Evolutionary conservation across 352 stramenopile genomes (phyloP).

Genomic region (Globisporangium canariense): DNA sequence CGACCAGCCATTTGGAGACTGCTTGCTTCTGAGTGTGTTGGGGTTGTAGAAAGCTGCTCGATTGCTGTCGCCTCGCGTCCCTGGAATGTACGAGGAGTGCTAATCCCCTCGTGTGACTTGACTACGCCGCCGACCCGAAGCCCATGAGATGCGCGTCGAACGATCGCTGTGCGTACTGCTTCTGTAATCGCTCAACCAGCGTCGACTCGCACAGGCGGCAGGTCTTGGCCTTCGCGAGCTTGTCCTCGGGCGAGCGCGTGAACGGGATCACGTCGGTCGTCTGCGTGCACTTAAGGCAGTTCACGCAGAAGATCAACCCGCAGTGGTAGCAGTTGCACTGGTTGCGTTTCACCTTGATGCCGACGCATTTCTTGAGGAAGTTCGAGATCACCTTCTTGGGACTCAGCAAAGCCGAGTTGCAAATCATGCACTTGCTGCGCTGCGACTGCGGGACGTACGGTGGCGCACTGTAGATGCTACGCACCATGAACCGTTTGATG

Average conservation of each 20-base stretch:
- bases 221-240: constrained; percentile 49
- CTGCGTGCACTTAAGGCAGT: constrained; percentile 54
- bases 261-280: constrained; percentile 53
- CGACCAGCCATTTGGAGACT: too few species aligned
- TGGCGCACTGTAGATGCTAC: constrained; percentile 48
- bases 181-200: constrained; percentile 56
- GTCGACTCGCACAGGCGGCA: constrained; percentile 62
- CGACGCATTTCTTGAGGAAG: constrained; percentile 54
- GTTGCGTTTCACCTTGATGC: constrained; percentile 37
- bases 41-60: neutral
- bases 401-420: constrained; percentile 46
- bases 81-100: constrained; percentile 1
- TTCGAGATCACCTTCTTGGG: constrained; percentile 48
- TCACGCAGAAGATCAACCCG: constrained; percentile 65
- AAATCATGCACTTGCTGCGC: constrained; percentile 74
- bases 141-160: constrained; percentile 62
- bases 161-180: constrained; percentile 40
- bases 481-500: constrained; percentile 70
- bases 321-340: constrained; percentile 85
- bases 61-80: neutral
- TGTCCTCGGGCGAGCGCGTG: constrained; percentile 49
- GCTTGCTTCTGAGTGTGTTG: neutral
- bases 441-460: constrained; percentile 46
- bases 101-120: neutral
- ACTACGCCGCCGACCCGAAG: constrained; percentile 23